Conservation (phyloP, 2,329 filamentous ascomycete species). For the Claviceps maximensis region DNA sequence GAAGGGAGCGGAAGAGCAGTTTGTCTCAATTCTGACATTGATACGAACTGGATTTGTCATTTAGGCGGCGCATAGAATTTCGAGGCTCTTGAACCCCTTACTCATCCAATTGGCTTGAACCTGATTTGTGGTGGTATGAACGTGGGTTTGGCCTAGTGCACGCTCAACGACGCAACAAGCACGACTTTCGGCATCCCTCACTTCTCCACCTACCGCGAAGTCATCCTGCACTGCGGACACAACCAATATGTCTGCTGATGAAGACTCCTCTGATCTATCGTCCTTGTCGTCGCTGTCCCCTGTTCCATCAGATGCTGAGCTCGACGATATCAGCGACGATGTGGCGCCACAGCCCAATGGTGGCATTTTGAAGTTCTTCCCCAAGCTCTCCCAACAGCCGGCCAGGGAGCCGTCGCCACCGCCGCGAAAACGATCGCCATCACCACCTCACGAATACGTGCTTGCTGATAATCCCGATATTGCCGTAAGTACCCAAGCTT, state of each 20-base stretch:
- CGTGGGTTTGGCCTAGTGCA: constrained; percentile 17
- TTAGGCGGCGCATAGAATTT: constrained; percentile 9
- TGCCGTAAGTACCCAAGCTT: constrained; percentile 55
- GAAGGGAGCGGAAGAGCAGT: neutral
- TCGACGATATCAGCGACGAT: constrained; percentile 31
- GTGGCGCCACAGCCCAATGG: constrained; percentile 34
- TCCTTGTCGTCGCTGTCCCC: constrained; percentile 38
- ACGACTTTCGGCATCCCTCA: constrained; percentile 14
- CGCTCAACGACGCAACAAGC: constrained; percentile 14
- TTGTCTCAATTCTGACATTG: neutral
- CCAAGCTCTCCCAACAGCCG: constrained; percentile 38
- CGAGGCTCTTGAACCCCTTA: constrained; percentile 10
- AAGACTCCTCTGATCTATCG: constrained; percentile 52
- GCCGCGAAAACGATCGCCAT: constrained; percentile 67
- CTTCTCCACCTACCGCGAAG: constrained; percentile 16
- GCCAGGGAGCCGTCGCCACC: constrained; percentile 50
- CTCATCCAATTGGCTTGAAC: constrained; percentile 19
- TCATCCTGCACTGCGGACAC: constrained; percentile 11
- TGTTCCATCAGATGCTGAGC: constrained; percentile 30
- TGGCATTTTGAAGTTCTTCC: constrained; percentile 56
- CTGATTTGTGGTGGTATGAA: constrained; percentile 19
- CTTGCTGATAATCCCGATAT: constrained; percentile 86
- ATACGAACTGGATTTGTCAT: constrained; percentile 4
- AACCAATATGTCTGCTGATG: constrained; percentile 41
- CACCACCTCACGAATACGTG: constrained; percentile 80